Evolutionary conservation across 2,329 filamentous ascomycete species (phyloP), one percentile per base, ranked within the genome.

Genomic region (Alternaria brassicicola): DNA sequence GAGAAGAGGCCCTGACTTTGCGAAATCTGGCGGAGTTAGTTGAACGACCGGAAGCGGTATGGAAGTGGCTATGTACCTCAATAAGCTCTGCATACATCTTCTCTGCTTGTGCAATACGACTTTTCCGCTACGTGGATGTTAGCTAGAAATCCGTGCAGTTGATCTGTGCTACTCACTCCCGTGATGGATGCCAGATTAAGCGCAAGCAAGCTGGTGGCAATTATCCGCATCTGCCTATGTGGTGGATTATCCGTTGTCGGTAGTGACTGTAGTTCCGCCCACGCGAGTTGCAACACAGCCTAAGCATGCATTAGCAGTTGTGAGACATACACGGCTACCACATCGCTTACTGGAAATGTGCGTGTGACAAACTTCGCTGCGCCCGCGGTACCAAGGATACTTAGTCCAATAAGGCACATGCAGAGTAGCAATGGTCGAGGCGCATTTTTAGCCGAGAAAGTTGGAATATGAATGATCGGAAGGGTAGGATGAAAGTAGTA

Each of bases 391-490:
- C 81, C 82, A 36, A 85, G 66, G 49, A 84, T 79, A 48, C 81
- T 81, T 65, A 85, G 76, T 4, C 83, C 83, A 31, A 85, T 82
- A 13, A 84, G 76, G 63, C 81, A 84, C 81, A 85, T 85, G 21
- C 79, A 78, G 46, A 84, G 80, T 1, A 85, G 69, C 17, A 85
- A 68, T 9, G 82, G 77, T 21, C 76, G 73, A 19, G 78, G 78
- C 4, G 81, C 79, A 41, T 79, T 80, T 49, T 80, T 82, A 1
- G 82, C 81, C 13, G 79, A 80, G 59, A 85, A 85, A 0, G 83
- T 83, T 2, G 83, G 82, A 13, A 83, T 76, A 64, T 85, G 83
- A 6, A 85, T 80, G 59, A 85, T 83, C 0, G 82, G 82, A 33
- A 84, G 76, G 3, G 83, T 78, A 1, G 82, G 81, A 53, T 85